Evolutionary conservation across 1,284 basidiomycete genomes (phyloP), one percentile per base, ranked within the genome.

Genomic region (Rhodotorula sp.): DNA sequence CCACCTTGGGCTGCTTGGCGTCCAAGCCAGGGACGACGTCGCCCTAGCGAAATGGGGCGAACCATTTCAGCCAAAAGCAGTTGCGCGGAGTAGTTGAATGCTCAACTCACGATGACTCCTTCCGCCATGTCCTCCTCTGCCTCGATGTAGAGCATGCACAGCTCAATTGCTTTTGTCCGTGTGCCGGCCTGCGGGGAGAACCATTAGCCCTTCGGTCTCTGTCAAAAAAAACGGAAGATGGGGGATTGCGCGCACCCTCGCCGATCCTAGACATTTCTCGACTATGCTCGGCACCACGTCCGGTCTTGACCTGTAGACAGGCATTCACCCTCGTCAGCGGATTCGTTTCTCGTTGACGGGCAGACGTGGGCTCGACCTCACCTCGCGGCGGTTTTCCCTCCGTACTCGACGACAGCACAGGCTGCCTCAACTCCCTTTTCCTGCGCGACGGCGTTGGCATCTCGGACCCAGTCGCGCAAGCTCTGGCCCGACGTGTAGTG

Each of bases 371-470:
- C 81, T 43, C 38, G 10, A 43, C 12, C 38, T 67, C 49, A 83
- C 82, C 79, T 88, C 60, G 89, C 89, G 64, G 90, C 89, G 60
- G 86, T 88, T 83, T 95, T 92, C 68, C 95, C 97, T 26, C 93
- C 92, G 79, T 90, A 93, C 82, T 93, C 92, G 75, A 97, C 89
- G 74, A 97, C 87, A 21, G 90, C 85, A 75, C 91, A 86, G 55
- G 95, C 83, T 78, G 92, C 90, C 82, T 97, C 90, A 28, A 97
- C 86, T 49, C 91, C 97, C 81, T 97, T 97, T 84, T 99, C 97
- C 82, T 99, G 97, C 18, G 97, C 95, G 47, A 98, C 95, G 19
- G 91, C 97, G 82, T 99, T 99, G 1, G 93, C 85, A 80, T 99
- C 97, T 5, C 88, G 88, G 52, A 85, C 90, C 80, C 95, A 92